These are phyloP conservation scores for Rhizopus microsporus DNA, from an alignment of 371 early-diverging fungal genomes.

Conservation along the genomic window DNA sequence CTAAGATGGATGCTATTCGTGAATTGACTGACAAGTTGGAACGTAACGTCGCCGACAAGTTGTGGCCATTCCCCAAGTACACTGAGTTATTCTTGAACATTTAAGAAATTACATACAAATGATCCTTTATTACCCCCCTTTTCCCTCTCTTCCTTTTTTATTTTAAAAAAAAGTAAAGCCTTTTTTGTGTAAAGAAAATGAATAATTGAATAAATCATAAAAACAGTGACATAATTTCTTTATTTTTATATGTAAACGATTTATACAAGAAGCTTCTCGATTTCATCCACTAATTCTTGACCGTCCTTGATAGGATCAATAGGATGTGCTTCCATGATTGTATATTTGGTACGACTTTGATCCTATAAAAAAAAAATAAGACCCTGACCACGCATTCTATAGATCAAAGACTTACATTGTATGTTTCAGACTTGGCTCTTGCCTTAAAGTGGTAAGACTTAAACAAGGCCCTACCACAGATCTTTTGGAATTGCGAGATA, in stretches of 20 bases:
- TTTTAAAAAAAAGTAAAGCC: too few species aligned
- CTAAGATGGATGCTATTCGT: constrained; percentile 76
- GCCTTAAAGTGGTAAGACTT: constrained; percentile 71
- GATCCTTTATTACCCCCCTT: constrained; percentile 1
- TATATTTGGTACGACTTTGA: constrained; percentile 53
- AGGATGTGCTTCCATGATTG: constrained; percentile 48
- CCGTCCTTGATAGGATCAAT: constrained; percentile 67
- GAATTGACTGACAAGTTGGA: constrained; percentile 79
- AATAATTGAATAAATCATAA: too few species aligned
- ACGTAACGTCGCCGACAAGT: constrained; percentile 80
- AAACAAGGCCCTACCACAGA: constrained; percentile 63
- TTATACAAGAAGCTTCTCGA: not conserved
- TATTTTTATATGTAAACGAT: not conserved
- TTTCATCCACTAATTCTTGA: constrained; percentile 38
- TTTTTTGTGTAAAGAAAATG: too few species aligned
- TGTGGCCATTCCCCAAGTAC: constrained; percentile 97
- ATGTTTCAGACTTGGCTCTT: constrained; percentile 82
- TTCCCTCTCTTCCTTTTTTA: not conserved
- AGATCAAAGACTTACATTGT: constrained; percentile 58
- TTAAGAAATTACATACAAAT: constrained; percentile 22
- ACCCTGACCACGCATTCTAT: not conserved
- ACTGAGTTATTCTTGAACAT: constrained; percentile 88
- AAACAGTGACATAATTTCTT: too few species aligned
- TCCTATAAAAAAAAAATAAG: constrained; percentile 49
- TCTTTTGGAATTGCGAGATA: constrained; percentile 33